Evolutionary conservation across 768 basidiomycete genomes (phyloP).

Genomic region (Trametes gibbosa): DNA sequence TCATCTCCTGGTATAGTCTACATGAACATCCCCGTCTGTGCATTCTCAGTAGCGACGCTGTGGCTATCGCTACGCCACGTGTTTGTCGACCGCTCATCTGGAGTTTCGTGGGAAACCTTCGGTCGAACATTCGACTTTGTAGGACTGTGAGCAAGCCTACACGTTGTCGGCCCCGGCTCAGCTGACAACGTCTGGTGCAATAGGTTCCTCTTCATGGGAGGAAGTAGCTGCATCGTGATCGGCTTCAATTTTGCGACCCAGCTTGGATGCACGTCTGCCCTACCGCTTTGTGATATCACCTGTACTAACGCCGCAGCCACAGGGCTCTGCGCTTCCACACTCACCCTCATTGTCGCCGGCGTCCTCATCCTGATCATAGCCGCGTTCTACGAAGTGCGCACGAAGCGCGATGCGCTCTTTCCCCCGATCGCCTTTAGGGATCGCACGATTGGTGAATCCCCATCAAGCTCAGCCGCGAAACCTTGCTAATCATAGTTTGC

Average conservation of each 20-base stretch:
- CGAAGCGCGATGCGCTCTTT: constrained; percentile 69
- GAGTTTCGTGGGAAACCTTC: constrained; percentile 57
- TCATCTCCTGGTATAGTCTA: constrained; percentile 51
- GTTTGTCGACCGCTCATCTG: constrained; percentile 40
- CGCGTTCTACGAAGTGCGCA: constrained; percentile 65
- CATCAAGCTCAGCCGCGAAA: background rate
- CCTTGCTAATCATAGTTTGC: constrained; percentile 13
- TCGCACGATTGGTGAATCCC: constrained; percentile 49
- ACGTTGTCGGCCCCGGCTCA: constrained; percentile 1
- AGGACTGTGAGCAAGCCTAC: constrained; percentile 57
- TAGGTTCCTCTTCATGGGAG: constrained; percentile 72
- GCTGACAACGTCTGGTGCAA: constrained; percentile 11
- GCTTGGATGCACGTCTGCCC: constrained; percentile 57
- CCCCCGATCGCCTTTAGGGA: constrained; percentile 61
- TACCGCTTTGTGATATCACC: constrained; percentile 7
- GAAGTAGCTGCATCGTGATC: constrained; percentile 70
- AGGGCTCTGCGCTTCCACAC: constrained; percentile 67
- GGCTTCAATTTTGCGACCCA: constrained; percentile 77
- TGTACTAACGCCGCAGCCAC: constrained; percentile 19
- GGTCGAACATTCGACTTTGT: constrained; percentile 66
- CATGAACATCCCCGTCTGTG: constrained; percentile 76
- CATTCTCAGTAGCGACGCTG: constrained; percentile 56
- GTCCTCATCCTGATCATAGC: constrained; percentile 52
- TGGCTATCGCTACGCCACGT: constrained; percentile 59
- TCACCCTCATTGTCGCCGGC: constrained; percentile 58